Percentiles rank a stretch among this genome's conserved stretches.
phyloP scores from a whole-genome alignment of 352 stramenopile genomes.

The Globisporangium cylindrosporum region DNA sequence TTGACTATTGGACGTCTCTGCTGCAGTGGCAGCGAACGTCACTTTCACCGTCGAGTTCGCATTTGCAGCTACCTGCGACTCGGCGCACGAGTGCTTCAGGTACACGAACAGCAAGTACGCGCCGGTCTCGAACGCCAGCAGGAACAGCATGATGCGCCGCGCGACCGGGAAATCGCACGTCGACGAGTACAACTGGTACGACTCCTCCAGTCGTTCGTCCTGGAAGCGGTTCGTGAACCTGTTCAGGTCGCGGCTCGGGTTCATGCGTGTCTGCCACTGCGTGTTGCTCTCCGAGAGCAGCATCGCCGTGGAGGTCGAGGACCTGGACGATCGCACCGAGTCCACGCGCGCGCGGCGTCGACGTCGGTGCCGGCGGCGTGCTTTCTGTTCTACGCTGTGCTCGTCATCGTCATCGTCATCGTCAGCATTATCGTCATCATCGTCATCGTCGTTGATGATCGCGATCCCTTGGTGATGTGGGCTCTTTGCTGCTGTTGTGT shows the following conservation, averaged over 20 bases:
- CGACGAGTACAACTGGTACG: constrained; percentile 80
- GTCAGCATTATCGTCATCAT: constrained; percentile 14
- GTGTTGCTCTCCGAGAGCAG: constrained; percentile 13
- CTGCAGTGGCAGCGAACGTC: neutral
- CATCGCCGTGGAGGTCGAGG: constrained; percentile 12
- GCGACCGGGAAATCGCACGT: constrained; percentile 61
- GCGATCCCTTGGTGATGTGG: constrained; percentile 7
- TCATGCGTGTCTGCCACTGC: constrained; percentile 36
- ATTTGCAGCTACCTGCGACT: constrained; percentile 11
- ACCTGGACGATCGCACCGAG: constrained; percentile 4
- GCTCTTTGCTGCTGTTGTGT: neutral
- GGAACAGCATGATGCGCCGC: constrained; percentile 53
- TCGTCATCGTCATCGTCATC: constrained; percentile 5
- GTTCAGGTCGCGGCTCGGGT: constrained; percentile 50
- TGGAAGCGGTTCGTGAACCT: constrained; percentile 68
- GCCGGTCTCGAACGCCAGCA: constrained; percentile 52
- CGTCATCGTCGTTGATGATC: constrained; percentile 11
- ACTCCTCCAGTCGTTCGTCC: constrained; percentile 67
- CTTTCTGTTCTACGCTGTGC: neutral
- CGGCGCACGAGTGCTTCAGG: constrained; percentile 34
- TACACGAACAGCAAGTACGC: constrained; percentile 53
- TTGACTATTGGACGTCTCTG: neutral
- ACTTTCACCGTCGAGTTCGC: neutral
- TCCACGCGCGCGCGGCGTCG: constrained; percentile 7
- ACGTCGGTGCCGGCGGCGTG: too few relatives aligned